phyloP scores from a whole-genome alignment of 192 early-diverging fungal genomes.

The Entophlyctis helioformis region DNA sequence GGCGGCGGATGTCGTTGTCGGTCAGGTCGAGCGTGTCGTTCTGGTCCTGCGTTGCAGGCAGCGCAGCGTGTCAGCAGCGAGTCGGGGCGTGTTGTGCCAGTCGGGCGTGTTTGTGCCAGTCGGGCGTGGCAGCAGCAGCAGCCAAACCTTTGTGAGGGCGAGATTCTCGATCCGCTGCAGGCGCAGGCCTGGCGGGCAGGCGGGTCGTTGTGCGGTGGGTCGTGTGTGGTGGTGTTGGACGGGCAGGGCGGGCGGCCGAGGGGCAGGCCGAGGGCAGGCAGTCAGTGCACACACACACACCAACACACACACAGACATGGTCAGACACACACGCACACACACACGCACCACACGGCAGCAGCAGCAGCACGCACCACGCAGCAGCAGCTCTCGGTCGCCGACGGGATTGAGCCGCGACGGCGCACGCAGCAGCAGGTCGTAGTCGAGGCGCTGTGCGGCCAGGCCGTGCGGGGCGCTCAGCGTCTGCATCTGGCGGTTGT shows the following conservation, averaged over 20 bases:
- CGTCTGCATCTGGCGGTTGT: no score
- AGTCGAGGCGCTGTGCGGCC: no score
- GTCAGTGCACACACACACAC: not conserved
- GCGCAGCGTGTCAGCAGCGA: no score
- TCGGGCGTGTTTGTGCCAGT: not conserved
- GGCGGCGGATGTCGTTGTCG: slow-evolving; percentile 74
- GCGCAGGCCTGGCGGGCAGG: no score
- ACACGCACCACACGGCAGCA: not conserved
- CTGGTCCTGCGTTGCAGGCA: slow-evolving; percentile 47
- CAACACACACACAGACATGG: not conserved
- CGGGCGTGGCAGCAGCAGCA: not conserved
- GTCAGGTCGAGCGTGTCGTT: slow-evolving; percentile 90
- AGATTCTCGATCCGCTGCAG: slow-evolving; percentile 92
- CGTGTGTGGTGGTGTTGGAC: not conserved
- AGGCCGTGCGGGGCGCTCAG: no score
- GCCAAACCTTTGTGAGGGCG: slow-evolving; percentile 74
- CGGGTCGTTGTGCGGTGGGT: slow-evolving; percentile 15
- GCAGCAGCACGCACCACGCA: slow-evolving; percentile 53
- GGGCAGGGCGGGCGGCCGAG: not conserved
- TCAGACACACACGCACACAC: not conserved
- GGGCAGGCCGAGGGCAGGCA: not conserved
- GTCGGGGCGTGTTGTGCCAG: no score
- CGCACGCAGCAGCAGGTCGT: slow-evolving; percentile 29
- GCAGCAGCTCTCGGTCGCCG: slow-evolving; percentile 79
- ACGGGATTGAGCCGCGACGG: slow-evolving; percentile 68